phyloP scores from a whole-genome alignment of 2,329 filamentous ascomycete species.

The Zymoseptoria ardabiliae region DNA sequence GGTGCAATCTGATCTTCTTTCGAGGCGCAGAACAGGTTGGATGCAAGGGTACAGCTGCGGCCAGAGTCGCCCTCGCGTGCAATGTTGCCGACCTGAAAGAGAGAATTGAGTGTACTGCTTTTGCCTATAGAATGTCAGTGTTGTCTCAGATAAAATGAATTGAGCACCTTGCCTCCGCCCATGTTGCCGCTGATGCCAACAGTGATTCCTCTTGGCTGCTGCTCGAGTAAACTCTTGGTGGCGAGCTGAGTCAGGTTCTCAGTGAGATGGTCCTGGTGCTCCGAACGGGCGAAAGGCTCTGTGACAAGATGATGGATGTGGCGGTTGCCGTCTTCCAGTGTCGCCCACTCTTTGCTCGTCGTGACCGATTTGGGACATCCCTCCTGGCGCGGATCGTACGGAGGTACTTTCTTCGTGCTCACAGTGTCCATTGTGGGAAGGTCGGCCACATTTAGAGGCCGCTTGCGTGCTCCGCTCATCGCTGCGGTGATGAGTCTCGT shows the following conservation, averaged over 20 bases:
- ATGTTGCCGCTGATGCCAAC: not conserved
- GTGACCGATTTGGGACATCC: not conserved
- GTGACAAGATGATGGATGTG: not conserved
- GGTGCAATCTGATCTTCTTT: conserved; percentile 9
- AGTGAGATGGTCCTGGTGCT: not conserved
- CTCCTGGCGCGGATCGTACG: not conserved
- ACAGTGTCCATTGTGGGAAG: not conserved
- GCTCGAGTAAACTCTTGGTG: not conserved
- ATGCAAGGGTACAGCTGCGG: not conserved
- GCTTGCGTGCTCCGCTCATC: not conserved
- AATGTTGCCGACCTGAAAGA: not conserved
- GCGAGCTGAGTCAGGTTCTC: not conserved
- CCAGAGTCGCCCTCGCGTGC: not conserved
- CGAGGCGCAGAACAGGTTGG: conserved; percentile 8
- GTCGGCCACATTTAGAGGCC: not conserved
- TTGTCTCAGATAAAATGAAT: no score
- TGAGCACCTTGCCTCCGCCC: not conserved
- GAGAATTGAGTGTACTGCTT: not conserved
- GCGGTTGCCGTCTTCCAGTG: not conserved
- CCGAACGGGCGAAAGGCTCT: not conserved
- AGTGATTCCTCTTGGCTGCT: not conserved
- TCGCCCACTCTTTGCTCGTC: not conserved
- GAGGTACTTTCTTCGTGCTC: not conserved
- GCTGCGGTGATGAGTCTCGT: not conserved
- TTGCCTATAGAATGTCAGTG: not conserved